Evolutionary conservation across 495 filamentous ascomycete species (phyloP).

Genomic region (Clohesyomyces aquaticus): DNA sequence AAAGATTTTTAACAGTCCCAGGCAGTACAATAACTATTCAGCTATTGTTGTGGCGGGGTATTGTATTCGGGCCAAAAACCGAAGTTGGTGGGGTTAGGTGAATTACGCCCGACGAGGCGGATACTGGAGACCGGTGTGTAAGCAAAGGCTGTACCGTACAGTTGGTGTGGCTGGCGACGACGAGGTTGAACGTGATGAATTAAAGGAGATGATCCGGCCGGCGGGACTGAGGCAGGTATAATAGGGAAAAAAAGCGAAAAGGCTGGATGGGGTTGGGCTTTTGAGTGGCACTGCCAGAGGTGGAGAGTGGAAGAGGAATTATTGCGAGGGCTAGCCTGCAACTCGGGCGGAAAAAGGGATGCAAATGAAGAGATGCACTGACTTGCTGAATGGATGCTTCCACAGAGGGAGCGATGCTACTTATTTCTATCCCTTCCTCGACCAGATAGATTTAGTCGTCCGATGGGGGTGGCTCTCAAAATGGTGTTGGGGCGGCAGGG

Average conservation of each 20-base stretch:
- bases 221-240: slow-evolving; percentile 31
- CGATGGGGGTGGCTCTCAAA: slow-evolving; percentile 4
- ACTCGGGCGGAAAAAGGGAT: slow-evolving; percentile 10
- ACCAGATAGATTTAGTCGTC: slow-evolving; percentile 17
- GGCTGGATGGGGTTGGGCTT: not conserved
- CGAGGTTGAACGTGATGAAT: slow-evolving; percentile 27
- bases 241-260: slow-evolving; percentile 16
- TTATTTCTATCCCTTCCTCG: slow-evolving; percentile 30
- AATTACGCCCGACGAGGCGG: slow-evolving; percentile 41
- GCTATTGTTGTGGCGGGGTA: slow-evolving; percentile 8
- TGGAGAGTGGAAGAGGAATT: slow-evolving; percentile 9
- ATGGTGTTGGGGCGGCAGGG: slow-evolving; percentile 17
- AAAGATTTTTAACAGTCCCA: slow-evolving; percentile 26
- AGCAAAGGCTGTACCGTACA: slow-evolving; percentile 36
- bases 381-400: slow-evolving; percentile 19
- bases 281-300: slow-evolving; percentile 34
- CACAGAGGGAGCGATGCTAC: slow-evolving; percentile 31
- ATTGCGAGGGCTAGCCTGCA: slow-evolving; percentile 29
- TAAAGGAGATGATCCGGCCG: slow-evolving; percentile 35
- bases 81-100: slow-evolving; percentile 12
- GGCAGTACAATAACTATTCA: not conserved
- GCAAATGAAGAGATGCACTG: slow-evolving; percentile 27
- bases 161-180: slow-evolving; percentile 17
- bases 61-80: slow-evolving; percentile 5
- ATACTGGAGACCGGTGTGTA: slow-evolving; percentile 29